Conservation (phyloP, 1,139 yeast genomes). For the Geotrichum macrosporum region DNA sequence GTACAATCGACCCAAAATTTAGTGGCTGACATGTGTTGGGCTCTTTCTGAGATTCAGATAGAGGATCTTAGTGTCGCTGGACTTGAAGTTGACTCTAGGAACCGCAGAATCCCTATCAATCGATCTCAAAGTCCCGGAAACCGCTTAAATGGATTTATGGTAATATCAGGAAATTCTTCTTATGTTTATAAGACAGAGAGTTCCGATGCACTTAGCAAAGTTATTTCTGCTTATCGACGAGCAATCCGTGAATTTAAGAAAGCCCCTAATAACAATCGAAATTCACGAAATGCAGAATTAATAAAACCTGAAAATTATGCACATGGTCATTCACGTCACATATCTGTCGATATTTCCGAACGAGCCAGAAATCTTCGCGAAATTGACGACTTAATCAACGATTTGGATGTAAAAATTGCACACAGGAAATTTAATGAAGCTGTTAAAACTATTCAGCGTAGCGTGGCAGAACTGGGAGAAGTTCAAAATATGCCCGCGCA, state of each 20-base stretch:
- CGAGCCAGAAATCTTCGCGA: slow-evolving; percentile 41
- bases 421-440: slow-evolving; percentile 56
- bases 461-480: slow-evolving; percentile 20
- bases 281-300: neutral
- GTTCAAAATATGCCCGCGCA: slow-evolving; percentile 23
- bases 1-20: slow-evolving; percentile 39
- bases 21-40: slow-evolving; percentile 78
- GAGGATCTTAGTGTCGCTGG: slow-evolving; percentile 36
- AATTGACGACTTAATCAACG: slow-evolving; percentile 61
- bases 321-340: slow-evolving; percentile 20
- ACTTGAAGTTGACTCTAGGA: slow-evolving; percentile 15
- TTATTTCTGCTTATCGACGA: slow-evolving; percentile 56
- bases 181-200: slow-evolving; percentile 65
- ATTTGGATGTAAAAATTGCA: slow-evolving; percentile 61
- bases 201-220: slow-evolving; percentile 53
- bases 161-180: slow-evolving; percentile 45
- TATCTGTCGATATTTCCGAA: slow-evolving; percentile 25
- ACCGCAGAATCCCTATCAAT: slow-evolving; percentile 11
- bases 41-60: slow-evolving; percentile 59
- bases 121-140: slow-evolving; percentile 34
- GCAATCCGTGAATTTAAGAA: slow-evolving; percentile 59
- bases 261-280: slow-evolving; percentile 28
- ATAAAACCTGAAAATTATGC: slow-evolving; percentile 8
- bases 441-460: slow-evolving; percentile 46
- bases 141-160: slow-evolving; percentile 40